These are phyloP conservation scores for Pythium rhizo-oryzae DNA, from an alignment of 352 stramenopile species.

Conservation along the genomic window DNA sequence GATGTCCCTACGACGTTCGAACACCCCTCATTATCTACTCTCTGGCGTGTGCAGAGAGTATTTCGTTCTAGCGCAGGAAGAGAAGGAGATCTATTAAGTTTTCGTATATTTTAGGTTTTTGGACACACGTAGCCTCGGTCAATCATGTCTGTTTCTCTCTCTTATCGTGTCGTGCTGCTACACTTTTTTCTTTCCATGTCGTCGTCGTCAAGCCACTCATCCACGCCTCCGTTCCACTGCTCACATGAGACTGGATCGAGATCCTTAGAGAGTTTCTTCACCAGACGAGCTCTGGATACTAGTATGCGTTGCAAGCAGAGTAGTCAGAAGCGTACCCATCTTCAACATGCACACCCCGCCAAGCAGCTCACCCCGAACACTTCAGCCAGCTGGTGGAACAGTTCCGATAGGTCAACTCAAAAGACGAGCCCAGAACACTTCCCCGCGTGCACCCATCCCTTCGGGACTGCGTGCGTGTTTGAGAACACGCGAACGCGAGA, in stretches of 20 bases:
- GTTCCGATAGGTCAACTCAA: slow-evolving; percentile 3
- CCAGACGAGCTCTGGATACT: not conserved
- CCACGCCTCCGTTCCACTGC: too few species aligned
- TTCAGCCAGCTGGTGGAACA: slow-evolving; percentile 22
- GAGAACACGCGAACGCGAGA: slow-evolving; percentile 10
- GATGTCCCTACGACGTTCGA: not conserved
- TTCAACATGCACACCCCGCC: not conserved
- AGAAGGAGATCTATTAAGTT: slow-evolving; percentile 32
- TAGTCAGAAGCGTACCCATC: slow-evolving; percentile 21
- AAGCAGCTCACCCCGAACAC: slow-evolving; percentile 4
- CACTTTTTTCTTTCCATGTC: too few species aligned
- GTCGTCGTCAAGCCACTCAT: too few species aligned
- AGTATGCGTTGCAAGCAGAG: not conserved
- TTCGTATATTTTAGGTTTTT: slow-evolving; percentile 37
- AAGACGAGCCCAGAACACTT: slow-evolving; percentile 6
- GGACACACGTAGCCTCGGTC: slow-evolving; percentile 1
- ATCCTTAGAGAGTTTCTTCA: not conserved
- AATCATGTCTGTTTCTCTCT: not conserved
- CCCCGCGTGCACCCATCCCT: not conserved
- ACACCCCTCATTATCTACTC: not conserved
- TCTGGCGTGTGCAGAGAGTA: slow-evolving; percentile 3
- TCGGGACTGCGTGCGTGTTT: not conserved
- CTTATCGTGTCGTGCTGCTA: too few species aligned
- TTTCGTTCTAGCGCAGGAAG: slow-evolving; percentile 31
- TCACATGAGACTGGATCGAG: too few species aligned